Percentiles rank a stretch among this genome's conserved stretches.
Evolutionary conservation across 345 rosid genomes (phyloP).

Genomic region (Euphorbia pulcherrima): DNA sequence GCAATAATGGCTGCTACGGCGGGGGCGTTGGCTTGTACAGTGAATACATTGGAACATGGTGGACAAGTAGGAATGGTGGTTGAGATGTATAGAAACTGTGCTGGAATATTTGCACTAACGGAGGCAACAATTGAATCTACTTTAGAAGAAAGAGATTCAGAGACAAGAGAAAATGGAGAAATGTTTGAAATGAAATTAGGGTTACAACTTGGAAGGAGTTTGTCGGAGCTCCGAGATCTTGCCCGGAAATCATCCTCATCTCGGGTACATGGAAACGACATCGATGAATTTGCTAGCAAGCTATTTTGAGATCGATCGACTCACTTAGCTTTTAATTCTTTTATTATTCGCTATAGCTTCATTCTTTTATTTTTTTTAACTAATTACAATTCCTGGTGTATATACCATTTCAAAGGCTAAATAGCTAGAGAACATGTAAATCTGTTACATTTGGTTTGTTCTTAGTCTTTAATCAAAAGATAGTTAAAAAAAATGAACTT

Average conservation of each 20-base stretch:
- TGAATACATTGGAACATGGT: constrained; percentile 42
- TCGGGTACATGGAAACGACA: constrained; percentile 5
- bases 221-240: constrained; percentile 40
- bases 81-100: constrained; percentile 51
- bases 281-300: constrained; percentile 46
- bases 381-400: background rate
- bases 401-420: background rate
- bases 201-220: constrained; percentile 47
- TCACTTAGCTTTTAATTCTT: too few species aligned
- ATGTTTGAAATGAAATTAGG: constrained; percentile 40
- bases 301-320: constrained; percentile 24
- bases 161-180: constrained; percentile 37
- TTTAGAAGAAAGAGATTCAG: constrained; percentile 19
- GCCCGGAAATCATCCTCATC: constrained; percentile 27
- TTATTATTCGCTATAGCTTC: background rate
- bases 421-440: background rate
- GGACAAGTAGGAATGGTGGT: constrained; percentile 55
- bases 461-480: background rate
- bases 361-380: constrained; percentile 4
- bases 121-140: constrained; percentile 31
- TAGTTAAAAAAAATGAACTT: too few species aligned
- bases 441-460: background rate
- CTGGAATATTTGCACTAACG: constrained; percentile 35
- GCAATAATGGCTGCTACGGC: constrained; percentile 27
- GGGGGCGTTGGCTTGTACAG: constrained; percentile 34